Evolutionary conservation across 2,329 filamentous ascomycete species (phyloP), one percentile per base, ranked within the genome.

Genomic region (Aspergillus flavus): DNA sequence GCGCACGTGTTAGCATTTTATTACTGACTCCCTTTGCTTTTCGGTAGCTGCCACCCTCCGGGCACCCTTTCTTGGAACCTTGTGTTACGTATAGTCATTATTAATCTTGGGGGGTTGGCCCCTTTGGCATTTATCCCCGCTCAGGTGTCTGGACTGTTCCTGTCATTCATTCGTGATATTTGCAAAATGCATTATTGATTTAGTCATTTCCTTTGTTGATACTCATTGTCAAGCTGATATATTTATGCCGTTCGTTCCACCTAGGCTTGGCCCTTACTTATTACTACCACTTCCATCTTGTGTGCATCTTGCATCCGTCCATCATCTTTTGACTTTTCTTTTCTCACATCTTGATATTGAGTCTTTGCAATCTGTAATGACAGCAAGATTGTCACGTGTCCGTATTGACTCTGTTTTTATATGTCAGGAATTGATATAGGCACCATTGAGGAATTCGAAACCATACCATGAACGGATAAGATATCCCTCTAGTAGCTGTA

Each of bases 201-300:
- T 61, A 45, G 30, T 39, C 32, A n/a, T 53, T 70, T 70, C 69
- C 61, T 71, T 66, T 70, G 68, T 71, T 66, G 52, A 66, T 64
- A 63, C 57, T 62, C 56, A 66, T 57, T 57, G 59, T 60, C 58
- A 62, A 54, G 57, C 53, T 64, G 59, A 64, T 54, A 64, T 57
- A 58, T 48, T 59, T 46, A 57, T 61, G 64, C 61, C 61, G 56
- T 63, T 68, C 68, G 57, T 67, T 70, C 66, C 26, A 28, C 54
- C 62, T 50, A 53, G 61, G 63, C 64, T 64, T 64, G 61, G 50
- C 58, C 59, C 59, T 54, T 58, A 60, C 10, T 11, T 58, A 26
- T 57, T 63, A 59, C 46, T 32, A 59, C 46, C 48, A 46, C 60
- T 26, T 55, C 58, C 34, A 58, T 60, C 41, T 36, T 66, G 61